Base-by-base conservation (phyloP, 768 basidiomycete genomes). In the Pleurotus tuoliensis region DNA sequence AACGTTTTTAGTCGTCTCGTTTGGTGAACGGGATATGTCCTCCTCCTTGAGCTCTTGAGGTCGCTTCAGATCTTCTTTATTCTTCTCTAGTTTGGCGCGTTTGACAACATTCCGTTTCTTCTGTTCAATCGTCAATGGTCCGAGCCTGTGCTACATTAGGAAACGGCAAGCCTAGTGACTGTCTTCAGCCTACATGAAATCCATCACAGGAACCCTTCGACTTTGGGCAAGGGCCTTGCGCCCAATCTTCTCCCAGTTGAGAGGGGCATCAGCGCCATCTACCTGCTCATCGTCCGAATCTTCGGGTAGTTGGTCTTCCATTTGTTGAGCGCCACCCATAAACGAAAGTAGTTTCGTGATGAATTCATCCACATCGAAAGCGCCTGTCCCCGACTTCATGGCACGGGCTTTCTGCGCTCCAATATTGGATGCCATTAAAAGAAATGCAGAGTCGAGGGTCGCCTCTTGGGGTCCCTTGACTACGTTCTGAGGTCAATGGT, bases 301-400 rank as follows among this genome's bases (percentile, higher is more conserved):
- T 3, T 79, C 77, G 63, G 79, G 56, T 25, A 71, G 57, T 8
- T 69, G 66, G 46, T 76, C 75, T 48, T 82, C 77, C 37, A 78
- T 74, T 5, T 66, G 58, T 34, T 78, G 77, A 30, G 78, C 74
- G 4, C 90, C 89, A 15, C 90, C 89, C 88, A 94, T 88, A 64
- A 83, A 90, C 12, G 73, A 79, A 47, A 88, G 74, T 37, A 94
- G 75, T 63, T 87, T 87, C 5, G 82, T 71, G 54, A 99, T 76
- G 63, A 95, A 98, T 55, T 98, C 94, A 61, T 96, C 93, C 40
- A 90, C 75, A 65, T 99, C 96, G 65, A 98, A 99, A 12, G 88
- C 85, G 55, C 91, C 90, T 0, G 83, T 83, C 53, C 91, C 92
- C 0, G 92, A 84, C 69, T 92, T 94, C 84, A 96, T 87, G 27